Evolutionary conservation across 257 asterid genomes (phyloP).

Genomic region (Scutellaria minor): DNA sequence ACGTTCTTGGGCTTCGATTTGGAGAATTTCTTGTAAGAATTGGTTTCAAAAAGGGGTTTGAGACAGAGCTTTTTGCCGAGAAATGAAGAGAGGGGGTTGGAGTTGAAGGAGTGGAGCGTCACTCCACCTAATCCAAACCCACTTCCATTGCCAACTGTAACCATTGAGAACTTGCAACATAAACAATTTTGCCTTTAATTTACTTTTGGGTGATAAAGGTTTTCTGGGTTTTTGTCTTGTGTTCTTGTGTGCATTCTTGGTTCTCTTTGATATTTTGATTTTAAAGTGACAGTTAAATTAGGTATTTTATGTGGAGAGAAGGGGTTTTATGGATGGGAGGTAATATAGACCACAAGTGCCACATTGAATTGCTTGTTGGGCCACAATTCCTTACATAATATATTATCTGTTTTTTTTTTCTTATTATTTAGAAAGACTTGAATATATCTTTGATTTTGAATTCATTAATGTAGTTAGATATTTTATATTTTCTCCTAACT

Average conservation of each 20-base stretch:
- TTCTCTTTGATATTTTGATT: slow-evolving; percentile 5
- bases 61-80: slow-evolving; percentile 61
- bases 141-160: slow-evolving; percentile 58
- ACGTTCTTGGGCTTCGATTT: slow-evolving; percentile 44
- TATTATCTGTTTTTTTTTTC: neutral
- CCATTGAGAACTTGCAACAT: slow-evolving; percentile 45
- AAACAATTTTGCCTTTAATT: neutral
- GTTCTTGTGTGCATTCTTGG: neutral
- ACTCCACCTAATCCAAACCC: slow-evolving; percentile 64
- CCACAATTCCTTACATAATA: neutral
- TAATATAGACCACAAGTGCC: slow-evolving; percentile 55
- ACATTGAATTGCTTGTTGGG: slow-evolving; percentile 33
- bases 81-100: slow-evolving; percentile 63
- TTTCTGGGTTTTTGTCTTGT: neutral
- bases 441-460: too few species aligned
- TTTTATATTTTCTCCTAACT: too few species aligned
- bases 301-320: slow-evolving; percentile 79
- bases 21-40: slow-evolving; percentile 33
- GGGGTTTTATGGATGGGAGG: slow-evolving; percentile 33
- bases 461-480: too few species aligned
- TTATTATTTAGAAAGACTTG: too few species aligned
- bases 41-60: slow-evolving; percentile 45
- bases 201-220: slow-evolving; percentile 22
- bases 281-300: slow-evolving; percentile 47
- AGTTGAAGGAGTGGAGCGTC: slow-evolving; percentile 49